Percentiles rank a stretch among this genome's conserved stretches.
Evolutionary conservation across 1,139 yeast genomes (phyloP).

Genomic region (Pichia inconspicua): DNA sequence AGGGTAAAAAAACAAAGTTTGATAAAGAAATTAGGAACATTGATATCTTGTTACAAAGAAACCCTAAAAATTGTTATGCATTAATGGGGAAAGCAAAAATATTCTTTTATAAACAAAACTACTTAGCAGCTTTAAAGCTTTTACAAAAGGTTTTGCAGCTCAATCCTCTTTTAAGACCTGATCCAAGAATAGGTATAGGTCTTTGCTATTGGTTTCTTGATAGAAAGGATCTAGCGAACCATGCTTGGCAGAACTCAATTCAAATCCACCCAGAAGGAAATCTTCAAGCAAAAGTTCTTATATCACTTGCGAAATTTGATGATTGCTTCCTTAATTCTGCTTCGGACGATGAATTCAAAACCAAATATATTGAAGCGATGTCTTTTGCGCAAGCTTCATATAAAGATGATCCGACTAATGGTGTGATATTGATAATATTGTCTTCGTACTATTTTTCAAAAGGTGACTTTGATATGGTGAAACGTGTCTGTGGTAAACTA

Average conservation of each 20-base stretch:
- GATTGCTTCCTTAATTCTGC: slow-evolving; percentile 49
- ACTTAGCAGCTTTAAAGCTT: slow-evolving; percentile 62
- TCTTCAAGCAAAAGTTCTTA: slow-evolving; percentile 55
- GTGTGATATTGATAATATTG: slow-evolving; percentile 26
- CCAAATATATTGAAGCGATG: slow-evolving; percentile 43
- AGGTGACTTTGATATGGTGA: slow-evolving; percentile 49
- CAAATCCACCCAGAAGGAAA: slow-evolving; percentile 54
- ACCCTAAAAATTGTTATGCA: slow-evolving; percentile 59
- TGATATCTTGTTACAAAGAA: slow-evolving; percentile 44
- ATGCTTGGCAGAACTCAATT: slow-evolving; percentile 76
- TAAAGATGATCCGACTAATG: slow-evolving; percentile 25
- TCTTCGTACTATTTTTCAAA: slow-evolving; percentile 31
- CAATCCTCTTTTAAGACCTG: slow-evolving; percentile 76
- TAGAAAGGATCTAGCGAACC: slow-evolving; percentile 66
- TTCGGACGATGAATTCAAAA: slow-evolving; percentile 52
- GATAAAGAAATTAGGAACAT: slow-evolving; percentile 62
- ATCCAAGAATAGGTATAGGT: slow-evolving; percentile 93
- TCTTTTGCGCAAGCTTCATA: slow-evolving; percentile 29
- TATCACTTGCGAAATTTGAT: slow-evolving; percentile 65
- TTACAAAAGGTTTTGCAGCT: slow-evolving; percentile 76
- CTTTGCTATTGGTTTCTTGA: slow-evolving; percentile 86
- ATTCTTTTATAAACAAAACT: slow-evolving; percentile 64
- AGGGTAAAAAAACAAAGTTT: slow-evolving; percentile 29
- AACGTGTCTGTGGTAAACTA: slow-evolving; percentile 48
- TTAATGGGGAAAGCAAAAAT: slow-evolving; percentile 80